Evolutionary conservation across 805 yeast genomes (phyloP).

Genomic region (Clavispora carvajalis): DNA sequence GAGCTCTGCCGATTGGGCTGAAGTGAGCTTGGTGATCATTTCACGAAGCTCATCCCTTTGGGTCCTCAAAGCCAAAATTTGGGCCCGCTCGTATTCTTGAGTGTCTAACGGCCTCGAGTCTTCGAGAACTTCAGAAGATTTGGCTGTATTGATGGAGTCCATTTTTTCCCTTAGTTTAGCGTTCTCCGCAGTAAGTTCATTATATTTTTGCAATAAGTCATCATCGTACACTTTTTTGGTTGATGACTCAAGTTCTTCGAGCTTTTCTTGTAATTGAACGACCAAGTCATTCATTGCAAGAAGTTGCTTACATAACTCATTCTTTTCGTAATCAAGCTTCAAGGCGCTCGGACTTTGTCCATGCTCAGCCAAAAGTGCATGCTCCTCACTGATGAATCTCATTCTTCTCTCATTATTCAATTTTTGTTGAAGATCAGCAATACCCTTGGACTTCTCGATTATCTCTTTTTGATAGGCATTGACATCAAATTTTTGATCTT

Average conservation of each 20-base stretch:
- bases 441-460: conserved; percentile 26
- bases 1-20: conserved; percentile 31
- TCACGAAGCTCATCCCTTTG: conserved; percentile 41
- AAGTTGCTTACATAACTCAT: conserved; percentile 45
- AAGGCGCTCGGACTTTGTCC: conserved; percentile 49
- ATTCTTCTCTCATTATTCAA: conserved; percentile 60
- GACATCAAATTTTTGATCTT: neutral
- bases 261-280: conserved; percentile 42
- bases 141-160: neutral
- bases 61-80: conserved; percentile 11
- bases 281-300: conserved; percentile 44
- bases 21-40: conserved; percentile 32
- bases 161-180: conserved; percentile 30
- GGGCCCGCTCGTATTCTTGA: conserved; percentile 11
- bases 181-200: conserved; percentile 36
- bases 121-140: neutral
- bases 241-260: conserved; percentile 30
- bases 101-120: neutral
- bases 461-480: conserved; percentile 17
- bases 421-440: conserved; percentile 50
- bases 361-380: conserved; percentile 51
- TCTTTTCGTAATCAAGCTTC: conserved; percentile 52
- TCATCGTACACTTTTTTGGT: conserved; percentile 23
- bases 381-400: conserved; percentile 68
- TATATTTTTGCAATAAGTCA: conserved; percentile 34